Conservation (phyloP, 2,329 filamentous ascomycete species). For the Colletotrichum sp. region DNA sequence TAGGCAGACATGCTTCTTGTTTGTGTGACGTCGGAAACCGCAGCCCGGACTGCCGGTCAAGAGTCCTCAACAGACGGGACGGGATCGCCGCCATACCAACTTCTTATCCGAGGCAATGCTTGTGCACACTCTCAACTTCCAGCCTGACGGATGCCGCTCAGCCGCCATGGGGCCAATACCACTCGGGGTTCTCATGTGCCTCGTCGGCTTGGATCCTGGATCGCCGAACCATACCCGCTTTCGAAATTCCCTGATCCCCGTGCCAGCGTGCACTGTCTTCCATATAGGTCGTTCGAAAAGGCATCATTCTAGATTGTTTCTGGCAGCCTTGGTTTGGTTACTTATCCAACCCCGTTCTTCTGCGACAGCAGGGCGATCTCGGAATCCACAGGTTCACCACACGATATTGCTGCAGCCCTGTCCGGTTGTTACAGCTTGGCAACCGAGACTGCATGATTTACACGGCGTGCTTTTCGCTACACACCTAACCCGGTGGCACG, state of each 20-base stretch:
- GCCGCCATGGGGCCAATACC: neutral
- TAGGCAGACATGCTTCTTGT: slow-evolving; percentile 5
- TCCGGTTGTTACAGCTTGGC: slow-evolving; percentile 10
- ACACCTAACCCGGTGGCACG: slow-evolving; percentile 12
- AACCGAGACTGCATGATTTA: slow-evolving; percentile 1
- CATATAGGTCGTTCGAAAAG: neutral
- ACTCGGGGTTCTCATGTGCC: neutral
- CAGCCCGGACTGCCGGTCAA: neutral
- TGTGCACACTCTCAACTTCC: neutral
- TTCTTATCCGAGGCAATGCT: neutral
- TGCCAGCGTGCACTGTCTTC: neutral
- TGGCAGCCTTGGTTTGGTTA: neutral
- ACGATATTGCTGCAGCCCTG: slow-evolving; percentile 16
- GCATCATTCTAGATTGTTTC: neutral
- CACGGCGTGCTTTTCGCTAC: neutral
- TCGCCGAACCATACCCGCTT: neutral
- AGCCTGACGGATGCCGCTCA: neutral
- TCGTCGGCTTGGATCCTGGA: neutral
- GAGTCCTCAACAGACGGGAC: neutral
- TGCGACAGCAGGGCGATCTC: neutral
- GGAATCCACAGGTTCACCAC: neutral
- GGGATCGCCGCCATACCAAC: neutral
- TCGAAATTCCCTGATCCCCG: neutral
- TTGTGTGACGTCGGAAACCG: neutral
- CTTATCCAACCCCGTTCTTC: neutral